Evolutionary conservation across 345 rosid species (phyloP).

Genomic region (Laguncularia racemosa): DNA sequence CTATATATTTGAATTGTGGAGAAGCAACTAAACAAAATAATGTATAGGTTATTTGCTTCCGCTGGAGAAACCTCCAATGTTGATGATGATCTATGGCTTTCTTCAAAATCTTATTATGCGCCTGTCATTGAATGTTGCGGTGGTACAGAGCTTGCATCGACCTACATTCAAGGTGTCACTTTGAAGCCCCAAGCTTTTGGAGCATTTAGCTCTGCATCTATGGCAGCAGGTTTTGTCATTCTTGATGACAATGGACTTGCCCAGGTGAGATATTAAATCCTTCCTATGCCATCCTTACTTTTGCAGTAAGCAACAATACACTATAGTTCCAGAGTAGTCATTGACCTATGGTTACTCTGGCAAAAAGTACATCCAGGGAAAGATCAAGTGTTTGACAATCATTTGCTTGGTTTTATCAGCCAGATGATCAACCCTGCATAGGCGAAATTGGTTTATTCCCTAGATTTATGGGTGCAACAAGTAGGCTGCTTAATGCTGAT

Average conservation of each 20-base stretch:
- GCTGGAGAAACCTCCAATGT: conserved; percentile 85
- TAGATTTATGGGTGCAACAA: conserved; percentile 57
- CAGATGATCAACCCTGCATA: conserved; percentile 61
- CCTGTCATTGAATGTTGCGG: conserved; percentile 83
- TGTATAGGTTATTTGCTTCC: conserved; percentile 46
- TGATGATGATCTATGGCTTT: conserved; percentile 94
- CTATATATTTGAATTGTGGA: background rate
- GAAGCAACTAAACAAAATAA: conserved; percentile 4
- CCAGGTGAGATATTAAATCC: conserved; percentile 32
- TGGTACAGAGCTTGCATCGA: conserved; percentile 81
- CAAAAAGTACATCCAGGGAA: background rate
- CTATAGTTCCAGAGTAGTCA: no score
- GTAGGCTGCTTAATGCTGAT: conserved; percentile 77
- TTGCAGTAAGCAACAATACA: no score
- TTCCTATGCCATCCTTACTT: no score
- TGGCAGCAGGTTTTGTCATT: conserved; percentile 73
- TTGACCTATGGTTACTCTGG: no score
- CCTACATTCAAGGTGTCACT: conserved; percentile 56
- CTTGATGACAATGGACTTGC: conserved; percentile 63
- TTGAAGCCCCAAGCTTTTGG: conserved; percentile 93
- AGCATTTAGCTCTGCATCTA: conserved; percentile 63
- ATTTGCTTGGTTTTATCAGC: conserved; percentile 34
- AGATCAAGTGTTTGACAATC: background rate
- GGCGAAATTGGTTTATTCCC: conserved; percentile 89
- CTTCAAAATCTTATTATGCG: conserved; percentile 67